Evolutionary conservation across 305 asterid species (phyloP), one percentile per base, ranked within the genome.

Genomic region (Fraxinus xanthoxyloides): DNA sequence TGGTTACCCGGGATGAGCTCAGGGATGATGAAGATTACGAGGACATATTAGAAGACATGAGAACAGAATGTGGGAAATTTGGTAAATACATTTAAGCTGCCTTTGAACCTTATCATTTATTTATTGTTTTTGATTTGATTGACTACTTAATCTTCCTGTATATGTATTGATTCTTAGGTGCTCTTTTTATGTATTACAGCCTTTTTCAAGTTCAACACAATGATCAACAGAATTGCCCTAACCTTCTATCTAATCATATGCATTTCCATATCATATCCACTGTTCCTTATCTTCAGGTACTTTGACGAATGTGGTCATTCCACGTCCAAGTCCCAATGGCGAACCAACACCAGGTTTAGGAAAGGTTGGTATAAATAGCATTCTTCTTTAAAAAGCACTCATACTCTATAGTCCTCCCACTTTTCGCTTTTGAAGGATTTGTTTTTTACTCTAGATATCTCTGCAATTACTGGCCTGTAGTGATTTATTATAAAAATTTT

Each of bases 21-120:
- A 92, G 72, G 84, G 93, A 92, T 54, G 98, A 96, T 40, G 93
- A 93, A 77, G 98, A 96, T 83, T 93, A 93, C 67, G 97, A 89
- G 81, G 99, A 96, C 81, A 93, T 94, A 80, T 40, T 94, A 82
- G 99, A 93, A 86, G 98, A 94, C 87, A 96, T 96, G 98, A 96
- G 91, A 88, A 78, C 79, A 65, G 98, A 96, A 87, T 93, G 98
- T 85, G 98, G 88, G 75, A 94, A 93, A 85, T 94, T 94, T 82
- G 99, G 99, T 94, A 85, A 85, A 79, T 82, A 40, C 70, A 61
- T 67, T 65, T 65, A 19, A 54, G 31, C 59, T 46, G 5, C 80
- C 79, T 32, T 0, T 23, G 40, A 32, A 51, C 79, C 65, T 35
- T 24, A 30, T 51, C 31, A 30, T 46, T 82, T 36, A 34, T 63